Evolutionary conservation across 768 basidiomycete genomes (phyloP).

Genomic region (Pleurotus giganteus): DNA sequence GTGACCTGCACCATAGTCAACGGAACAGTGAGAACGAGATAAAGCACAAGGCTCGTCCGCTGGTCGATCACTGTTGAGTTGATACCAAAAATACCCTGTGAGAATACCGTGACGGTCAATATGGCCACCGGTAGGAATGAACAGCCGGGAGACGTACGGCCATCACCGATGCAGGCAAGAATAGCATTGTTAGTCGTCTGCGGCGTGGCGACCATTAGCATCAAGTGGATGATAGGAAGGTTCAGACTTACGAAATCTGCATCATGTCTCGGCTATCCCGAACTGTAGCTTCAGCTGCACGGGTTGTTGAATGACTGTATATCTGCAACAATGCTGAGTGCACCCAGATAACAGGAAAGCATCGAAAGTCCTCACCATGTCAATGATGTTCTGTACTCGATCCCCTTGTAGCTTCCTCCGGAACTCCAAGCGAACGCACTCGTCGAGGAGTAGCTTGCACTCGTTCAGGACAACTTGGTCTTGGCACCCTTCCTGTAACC

Average conservation of each 20-base stretch:
- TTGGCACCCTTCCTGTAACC: neutral
- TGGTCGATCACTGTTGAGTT: neutral
- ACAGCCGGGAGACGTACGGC: constrained; percentile 27
- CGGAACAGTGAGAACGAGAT: neutral
- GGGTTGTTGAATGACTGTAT: neutral
- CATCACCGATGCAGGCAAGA: constrained; percentile 53
- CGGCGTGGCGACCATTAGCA: neutral
- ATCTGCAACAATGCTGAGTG: neutral
- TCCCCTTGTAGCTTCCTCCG: constrained; percentile 38
- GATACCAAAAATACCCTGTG: constrained; percentile 6
- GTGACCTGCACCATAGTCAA: no score
- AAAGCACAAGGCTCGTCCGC: neutral
- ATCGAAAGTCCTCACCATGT: constrained; percentile 32
- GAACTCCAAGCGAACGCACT: constrained; percentile 48
- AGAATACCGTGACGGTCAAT: neutral
- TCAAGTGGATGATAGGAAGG: constrained; percentile 10
- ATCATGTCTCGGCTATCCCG: constrained; percentile 42
- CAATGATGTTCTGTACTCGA: constrained; percentile 49
- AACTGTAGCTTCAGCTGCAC: neutral
- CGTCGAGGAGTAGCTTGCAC: constrained; percentile 42
- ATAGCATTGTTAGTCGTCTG: constrained; percentile 51
- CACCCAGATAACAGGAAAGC: neutral
- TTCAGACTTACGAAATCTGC: constrained; percentile 34
- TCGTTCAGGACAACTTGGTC: constrained; percentile 24
- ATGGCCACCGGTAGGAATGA: neutral